A percentile compares a stretch with the other conserved stretches of the same genome.
Evolutionary conservation across 331 rosid species (phyloP).

Genomic region (Cydonia oblonga): DNA sequence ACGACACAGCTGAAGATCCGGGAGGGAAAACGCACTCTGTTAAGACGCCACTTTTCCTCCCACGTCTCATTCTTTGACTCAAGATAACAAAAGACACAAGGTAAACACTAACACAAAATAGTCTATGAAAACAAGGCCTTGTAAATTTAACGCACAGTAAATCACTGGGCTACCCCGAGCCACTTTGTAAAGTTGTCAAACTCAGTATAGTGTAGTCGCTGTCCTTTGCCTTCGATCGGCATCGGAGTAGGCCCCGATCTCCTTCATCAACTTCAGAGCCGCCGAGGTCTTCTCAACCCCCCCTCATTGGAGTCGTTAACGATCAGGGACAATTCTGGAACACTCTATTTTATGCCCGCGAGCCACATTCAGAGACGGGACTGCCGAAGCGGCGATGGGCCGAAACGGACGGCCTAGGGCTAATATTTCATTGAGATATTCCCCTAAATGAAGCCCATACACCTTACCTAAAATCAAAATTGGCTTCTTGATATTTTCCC

Average conservation of each 20-base stretch:
- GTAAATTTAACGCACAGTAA: no score
- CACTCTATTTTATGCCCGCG: conserved; percentile 12
- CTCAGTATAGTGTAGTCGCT: conserved; percentile 10
- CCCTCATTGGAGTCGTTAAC: conserved; percentile 1
- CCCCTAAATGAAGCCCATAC: no score
- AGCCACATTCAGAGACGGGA: conserved; percentile 3
- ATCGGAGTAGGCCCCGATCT: conserved; percentile 7
- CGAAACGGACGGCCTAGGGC: conserved; percentile 7
- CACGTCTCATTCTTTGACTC: neutral
- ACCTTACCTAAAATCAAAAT: no score
- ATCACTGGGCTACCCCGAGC: conserved; percentile 8
- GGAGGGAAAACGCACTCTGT: neutral
- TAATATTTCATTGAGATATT: no score
- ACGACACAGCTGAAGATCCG: neutral
- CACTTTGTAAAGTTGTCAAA: conserved; percentile 14
- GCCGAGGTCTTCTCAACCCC: conserved; percentile 12
- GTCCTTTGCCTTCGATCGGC: conserved; percentile 6
- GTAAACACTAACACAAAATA: neutral
- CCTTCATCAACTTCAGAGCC: conserved; percentile 3
- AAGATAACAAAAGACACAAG: neutral
- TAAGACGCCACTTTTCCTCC: neutral
- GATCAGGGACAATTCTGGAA: conserved; percentile 5
- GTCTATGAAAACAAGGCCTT: neutral
- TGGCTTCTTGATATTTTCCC: no score
- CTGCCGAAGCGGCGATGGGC: conserved; percentile 10